phyloP scores from a whole-genome alignment of 371 early-diverging fungal genomes.

The Syncephalastrum sp. region DNA sequence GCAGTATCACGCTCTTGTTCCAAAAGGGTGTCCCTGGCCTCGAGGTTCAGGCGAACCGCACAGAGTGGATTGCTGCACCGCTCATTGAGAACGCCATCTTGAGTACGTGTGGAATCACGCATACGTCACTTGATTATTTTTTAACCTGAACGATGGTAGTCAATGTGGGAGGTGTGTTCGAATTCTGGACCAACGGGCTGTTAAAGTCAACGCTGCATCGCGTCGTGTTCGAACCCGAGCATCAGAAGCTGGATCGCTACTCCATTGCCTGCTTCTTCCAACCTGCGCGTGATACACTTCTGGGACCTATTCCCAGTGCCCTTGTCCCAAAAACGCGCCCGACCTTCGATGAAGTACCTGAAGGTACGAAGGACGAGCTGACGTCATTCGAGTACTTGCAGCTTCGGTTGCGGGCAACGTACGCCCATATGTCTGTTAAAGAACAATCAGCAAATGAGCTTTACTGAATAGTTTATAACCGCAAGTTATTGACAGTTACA shows the following conservation, averaged over 20 bases:
- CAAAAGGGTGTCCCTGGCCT: slow-evolving; percentile 61
- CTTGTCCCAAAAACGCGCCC: slow-evolving; percentile 3
- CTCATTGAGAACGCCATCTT: slow-evolving; percentile 49
- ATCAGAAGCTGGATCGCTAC: slow-evolving; percentile 42
- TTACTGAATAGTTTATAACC: neutral
- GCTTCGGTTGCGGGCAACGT: slow-evolving; percentile 13
- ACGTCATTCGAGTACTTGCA: slow-evolving; percentile 12
- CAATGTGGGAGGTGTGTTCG: slow-evolving; percentile 65
- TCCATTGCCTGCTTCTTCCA: slow-evolving; percentile 66
- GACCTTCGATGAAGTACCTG: slow-evolving; percentile 4
- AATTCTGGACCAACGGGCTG: slow-evolving; percentile 64
- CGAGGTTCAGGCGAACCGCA: slow-evolving; percentile 46
- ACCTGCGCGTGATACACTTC: slow-evolving; percentile 5
- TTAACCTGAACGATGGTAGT: slow-evolving; percentile 17
- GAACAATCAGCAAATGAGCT: slow-evolving; percentile 1
- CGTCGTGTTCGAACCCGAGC: slow-evolving; percentile 49
- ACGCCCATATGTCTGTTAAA: neutral
- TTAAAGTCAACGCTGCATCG: slow-evolving; percentile 64
- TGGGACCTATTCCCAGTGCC: slow-evolving; percentile 15
- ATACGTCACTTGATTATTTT: too few relatives aligned
- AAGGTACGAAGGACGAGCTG: neutral
- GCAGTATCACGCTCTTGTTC: slow-evolving; percentile 61
- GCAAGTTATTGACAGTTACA: too few relatives aligned
- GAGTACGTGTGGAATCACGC: neutral
- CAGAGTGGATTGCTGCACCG: slow-evolving; percentile 54